phyloP scores from a whole-genome alignment of 441 rosid species.

The Syzygium malaccense region DNA sequence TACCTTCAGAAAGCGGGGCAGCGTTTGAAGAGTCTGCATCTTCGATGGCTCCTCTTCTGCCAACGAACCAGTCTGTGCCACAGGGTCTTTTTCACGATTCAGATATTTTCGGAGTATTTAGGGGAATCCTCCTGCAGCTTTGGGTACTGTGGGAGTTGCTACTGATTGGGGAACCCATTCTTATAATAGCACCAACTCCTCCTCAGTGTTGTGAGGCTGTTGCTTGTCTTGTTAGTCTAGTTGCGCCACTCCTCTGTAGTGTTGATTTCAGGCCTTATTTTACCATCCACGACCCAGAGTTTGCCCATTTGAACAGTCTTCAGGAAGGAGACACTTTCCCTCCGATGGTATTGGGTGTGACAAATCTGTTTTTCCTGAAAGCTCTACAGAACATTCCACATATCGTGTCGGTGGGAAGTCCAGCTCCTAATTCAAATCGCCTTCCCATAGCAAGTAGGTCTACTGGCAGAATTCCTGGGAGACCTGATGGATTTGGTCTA shows the following conservation, averaged over 20 bases:
- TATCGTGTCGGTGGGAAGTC: constrained; percentile 87
- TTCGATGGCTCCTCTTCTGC: constrained; percentile 93
- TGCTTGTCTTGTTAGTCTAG: constrained; percentile 90
- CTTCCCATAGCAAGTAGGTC: constrained; percentile 46
- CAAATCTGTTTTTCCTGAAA: constrained; percentile 93
- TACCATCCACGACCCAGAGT: constrained; percentile 92
- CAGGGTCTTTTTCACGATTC: constrained; percentile 97
- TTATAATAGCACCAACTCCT: constrained; percentile 92
- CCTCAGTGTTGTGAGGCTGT: constrained; percentile 97
- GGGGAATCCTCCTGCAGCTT: constrained; percentile 80
- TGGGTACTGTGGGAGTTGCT: constrained; percentile 94
- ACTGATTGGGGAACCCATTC: constrained; percentile 94
- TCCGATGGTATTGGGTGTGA: constrained; percentile 90
- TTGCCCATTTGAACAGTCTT: constrained; percentile 61
- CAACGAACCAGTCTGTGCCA: constrained; percentile 83
- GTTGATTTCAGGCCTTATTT: constrained; percentile 98
- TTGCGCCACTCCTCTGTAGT: constrained; percentile 81
- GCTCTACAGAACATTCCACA: constrained; percentile 88
- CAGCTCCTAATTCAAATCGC: constrained; percentile 53
- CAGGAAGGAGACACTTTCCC: constrained; percentile 78
- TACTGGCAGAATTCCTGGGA: constrained; percentile 60
- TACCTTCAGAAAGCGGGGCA: constrained; percentile 63
- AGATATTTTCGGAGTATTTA: constrained; percentile 77
- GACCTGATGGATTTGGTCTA: constrained; percentile 64
- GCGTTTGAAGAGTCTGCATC: constrained; percentile 68